Percentiles rank a stretch among this genome's conserved stretches.
These are phyloP conservation scores for Zoysia matrella DNA, from an alignment of 202 grass and related monocot genomes.

Conservation along the genomic window DNA sequence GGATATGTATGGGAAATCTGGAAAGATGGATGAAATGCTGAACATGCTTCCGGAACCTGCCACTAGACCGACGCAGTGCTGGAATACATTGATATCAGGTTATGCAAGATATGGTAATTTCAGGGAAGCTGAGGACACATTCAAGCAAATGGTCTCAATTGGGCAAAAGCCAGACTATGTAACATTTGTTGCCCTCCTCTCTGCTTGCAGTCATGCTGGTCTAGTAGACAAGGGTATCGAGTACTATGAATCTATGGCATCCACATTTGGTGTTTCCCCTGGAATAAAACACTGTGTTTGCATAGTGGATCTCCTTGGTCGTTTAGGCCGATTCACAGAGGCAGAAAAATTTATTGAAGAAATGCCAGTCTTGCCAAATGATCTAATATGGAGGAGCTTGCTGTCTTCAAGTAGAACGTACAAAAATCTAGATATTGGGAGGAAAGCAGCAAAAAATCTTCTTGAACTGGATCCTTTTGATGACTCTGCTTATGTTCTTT, in stretches of 20 bases:
- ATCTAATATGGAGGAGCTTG: conserved; percentile 87
- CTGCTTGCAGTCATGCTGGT: conserved; percentile 79
- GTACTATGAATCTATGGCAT: conserved; percentile 73
- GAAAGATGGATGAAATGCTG: conserved; percentile 74
- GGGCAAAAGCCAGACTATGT: conserved; percentile 71
- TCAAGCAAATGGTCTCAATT: conserved; percentile 63
- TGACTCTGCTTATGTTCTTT: conserved; percentile 86
- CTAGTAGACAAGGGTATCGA: conserved; percentile 65
- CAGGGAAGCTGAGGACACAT: conserved; percentile 74
- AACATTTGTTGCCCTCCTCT: conserved; percentile 77
- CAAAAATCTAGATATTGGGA: conserved; percentile 73
- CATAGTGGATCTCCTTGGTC: conserved; percentile 81
- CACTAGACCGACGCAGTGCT: conserved; percentile 61
- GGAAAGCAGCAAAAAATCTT: conserved; percentile 67
- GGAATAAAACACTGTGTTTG: conserved; percentile 89
- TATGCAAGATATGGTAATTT: conserved; percentile 76
- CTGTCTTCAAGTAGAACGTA: conserved; percentile 78
- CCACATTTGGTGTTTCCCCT: conserved; percentile 59
- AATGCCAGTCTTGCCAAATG: conserved; percentile 72
- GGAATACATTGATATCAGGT: conserved; percentile 86
- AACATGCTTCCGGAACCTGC: conserved; percentile 60
- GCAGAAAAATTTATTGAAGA: conserved; percentile 76
- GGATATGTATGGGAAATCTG: conserved; percentile 93
- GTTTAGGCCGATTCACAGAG: conserved; percentile 64
- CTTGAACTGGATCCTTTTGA: conserved; percentile 83